phyloP scores from a whole-genome alignment of 768 basidiomycete species.

The Jaapia argillacea region DNA sequence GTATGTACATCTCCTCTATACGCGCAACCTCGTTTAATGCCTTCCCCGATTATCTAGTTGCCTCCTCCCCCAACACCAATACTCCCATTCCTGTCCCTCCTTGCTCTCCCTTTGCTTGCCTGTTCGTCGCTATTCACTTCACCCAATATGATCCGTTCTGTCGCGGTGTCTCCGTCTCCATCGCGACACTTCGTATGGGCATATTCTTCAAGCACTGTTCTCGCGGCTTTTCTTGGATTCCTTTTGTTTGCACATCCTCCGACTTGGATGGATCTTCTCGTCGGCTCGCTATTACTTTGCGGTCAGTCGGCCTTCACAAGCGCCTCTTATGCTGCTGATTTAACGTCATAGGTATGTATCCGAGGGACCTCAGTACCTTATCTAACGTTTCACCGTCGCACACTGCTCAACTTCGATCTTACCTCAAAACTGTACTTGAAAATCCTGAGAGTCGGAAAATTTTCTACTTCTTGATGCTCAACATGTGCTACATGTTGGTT shows the following conservation, averaged over 20 bases:
- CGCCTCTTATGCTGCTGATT: too few relatives aligned
- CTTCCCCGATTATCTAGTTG: too few relatives aligned
- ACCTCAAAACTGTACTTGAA: constrained; percentile 84
- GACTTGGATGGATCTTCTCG: constrained; percentile 46
- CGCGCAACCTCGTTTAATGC: too few relatives aligned
- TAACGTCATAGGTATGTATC: too few relatives aligned
- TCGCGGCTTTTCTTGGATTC: constrained; percentile 43
- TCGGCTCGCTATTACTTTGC: constrained; percentile 50
- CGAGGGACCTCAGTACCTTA: too few relatives aligned
- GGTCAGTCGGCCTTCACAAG: constrained; percentile 49
- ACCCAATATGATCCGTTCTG: constrained; percentile 37
- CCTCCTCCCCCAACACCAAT: constrained; percentile 32
- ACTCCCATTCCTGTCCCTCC: constrained; percentile 47
- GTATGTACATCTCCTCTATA: too few relatives aligned
- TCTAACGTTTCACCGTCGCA: not conserved
- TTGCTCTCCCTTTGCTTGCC: constrained; percentile 51
- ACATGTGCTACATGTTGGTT: constrained; percentile 92
- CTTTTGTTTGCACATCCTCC: constrained; percentile 57
- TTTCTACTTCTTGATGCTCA: constrained; percentile 92
- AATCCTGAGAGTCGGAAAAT: constrained; percentile 92
- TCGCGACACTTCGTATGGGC: constrained; percentile 50
- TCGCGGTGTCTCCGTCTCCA: constrained; percentile 37
- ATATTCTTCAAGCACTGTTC: constrained; percentile 39
- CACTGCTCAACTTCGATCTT: constrained; percentile 38
- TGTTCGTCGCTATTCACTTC: constrained; percentile 51